phyloP scores from a whole-genome alignment of 495 filamentous ascomycete genomes.

The Neurospora sp. region DNA sequence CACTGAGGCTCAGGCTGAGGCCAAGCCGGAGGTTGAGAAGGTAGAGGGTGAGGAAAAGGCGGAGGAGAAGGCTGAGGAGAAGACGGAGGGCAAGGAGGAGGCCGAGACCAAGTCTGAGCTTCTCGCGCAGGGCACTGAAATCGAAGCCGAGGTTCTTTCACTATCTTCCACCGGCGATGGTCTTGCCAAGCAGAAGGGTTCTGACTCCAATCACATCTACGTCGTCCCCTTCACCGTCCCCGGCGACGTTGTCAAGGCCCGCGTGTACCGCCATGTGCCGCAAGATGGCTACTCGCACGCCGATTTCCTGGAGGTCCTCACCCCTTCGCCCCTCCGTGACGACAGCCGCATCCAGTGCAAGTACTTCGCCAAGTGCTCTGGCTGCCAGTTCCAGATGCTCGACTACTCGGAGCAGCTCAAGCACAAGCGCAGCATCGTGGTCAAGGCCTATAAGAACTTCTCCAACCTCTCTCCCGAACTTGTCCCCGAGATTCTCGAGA shows the following conservation, averaged over 20 bases:
- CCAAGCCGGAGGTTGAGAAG: constrained; percentile 3
- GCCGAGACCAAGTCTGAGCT: constrained; percentile 5
- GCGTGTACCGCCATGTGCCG: constrained; percentile 59
- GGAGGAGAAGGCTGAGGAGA: background rate
- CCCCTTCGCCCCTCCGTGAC: constrained; percentile 64
- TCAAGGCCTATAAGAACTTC: constrained; percentile 88
- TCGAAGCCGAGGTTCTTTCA: constrained; percentile 64
- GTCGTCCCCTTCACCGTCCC: constrained; percentile 79
- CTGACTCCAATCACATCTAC: constrained; percentile 60
- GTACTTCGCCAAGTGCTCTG: constrained; percentile 81
- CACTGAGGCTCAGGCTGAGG: background rate
- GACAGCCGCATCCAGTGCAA: constrained; percentile 65
- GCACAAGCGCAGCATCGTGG: constrained; percentile 75
- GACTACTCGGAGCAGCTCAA: constrained; percentile 75
- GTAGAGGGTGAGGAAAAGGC: background rate
- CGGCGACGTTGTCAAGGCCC: constrained; percentile 70
- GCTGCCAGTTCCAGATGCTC: constrained; percentile 97
- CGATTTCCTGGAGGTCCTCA: constrained; percentile 70
- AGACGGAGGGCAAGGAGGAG: background rate
- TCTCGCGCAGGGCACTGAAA: constrained; percentile 59
- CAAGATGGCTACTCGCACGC: constrained; percentile 54
- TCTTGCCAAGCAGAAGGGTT: constrained; percentile 54
- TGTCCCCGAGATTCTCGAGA: constrained; percentile 67
- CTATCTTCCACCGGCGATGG: constrained; percentile 89
- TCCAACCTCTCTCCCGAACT: constrained; percentile 65